Evolutionary conservation across 345 rosid species (phyloP).

Genomic region (Arabis hirsuta): DNA sequence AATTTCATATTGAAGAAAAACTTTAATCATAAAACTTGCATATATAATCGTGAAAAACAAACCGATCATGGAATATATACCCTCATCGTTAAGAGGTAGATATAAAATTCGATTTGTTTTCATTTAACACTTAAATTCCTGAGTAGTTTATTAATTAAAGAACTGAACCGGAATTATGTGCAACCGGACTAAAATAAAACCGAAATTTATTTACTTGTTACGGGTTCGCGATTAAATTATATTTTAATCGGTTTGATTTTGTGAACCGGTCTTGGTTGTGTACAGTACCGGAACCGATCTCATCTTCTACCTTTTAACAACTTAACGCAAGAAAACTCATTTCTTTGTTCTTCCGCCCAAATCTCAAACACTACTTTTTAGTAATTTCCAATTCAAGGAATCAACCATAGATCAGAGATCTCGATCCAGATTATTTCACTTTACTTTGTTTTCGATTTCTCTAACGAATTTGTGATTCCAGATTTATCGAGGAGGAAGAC

Average conservation of each 20-base stretch:
- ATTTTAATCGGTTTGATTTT: constrained; percentile 2
- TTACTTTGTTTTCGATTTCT: not conserved
- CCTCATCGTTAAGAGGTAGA: too few relatives aligned
- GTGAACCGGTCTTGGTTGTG: constrained; percentile 4
- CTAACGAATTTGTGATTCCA: not conserved
- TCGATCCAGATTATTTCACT: constrained; percentile 36
- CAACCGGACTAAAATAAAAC: too few relatives aligned
- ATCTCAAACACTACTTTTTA: constrained; percentile 27
- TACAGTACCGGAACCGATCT: constrained; percentile 21
- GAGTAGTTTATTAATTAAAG: too few relatives aligned
- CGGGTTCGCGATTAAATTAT: not conserved
- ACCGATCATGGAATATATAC: too few relatives aligned
- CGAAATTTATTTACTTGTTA: too few relatives aligned
- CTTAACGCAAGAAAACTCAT: constrained; percentile 1
- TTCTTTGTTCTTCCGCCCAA: constrained; percentile 38
- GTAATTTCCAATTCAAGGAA: not conserved
- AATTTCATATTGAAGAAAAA: too few relatives aligned
- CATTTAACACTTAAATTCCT: too few relatives aligned
- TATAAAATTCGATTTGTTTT: too few relatives aligned
- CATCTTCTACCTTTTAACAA: constrained; percentile 14
- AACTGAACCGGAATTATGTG: too few relatives aligned
- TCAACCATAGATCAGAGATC: not conserved
- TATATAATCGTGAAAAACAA: too few relatives aligned
- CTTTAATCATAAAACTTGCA: too few relatives aligned
- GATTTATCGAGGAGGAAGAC: constrained; percentile 27